Base-by-base conservation (phyloP, 2,329 filamentous ascomycete genomes). In the Ascochyta viciae-villosae region DNA sequence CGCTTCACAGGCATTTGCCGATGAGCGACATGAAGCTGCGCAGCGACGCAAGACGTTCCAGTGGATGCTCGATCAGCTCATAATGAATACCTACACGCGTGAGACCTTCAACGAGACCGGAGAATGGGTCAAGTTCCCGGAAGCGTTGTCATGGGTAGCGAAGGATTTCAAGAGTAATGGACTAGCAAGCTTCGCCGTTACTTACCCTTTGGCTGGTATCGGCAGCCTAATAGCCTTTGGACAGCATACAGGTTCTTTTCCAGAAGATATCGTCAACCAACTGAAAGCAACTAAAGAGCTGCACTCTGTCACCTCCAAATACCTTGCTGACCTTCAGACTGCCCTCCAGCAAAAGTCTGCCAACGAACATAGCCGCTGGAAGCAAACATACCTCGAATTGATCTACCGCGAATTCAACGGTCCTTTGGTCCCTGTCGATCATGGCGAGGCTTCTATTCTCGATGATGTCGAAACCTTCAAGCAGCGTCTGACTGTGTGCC, bases 21-120 rank as follows among this genome's bases (percentile, higher is more conserved):
- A 55, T 34, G 62, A 63, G 29, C 57, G 61, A 8, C 27, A 58
- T 4, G 66, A 70, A 50, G 57, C 54, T 24, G 8, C 46, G 8
- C 62, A 66, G 53, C 50, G 65, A 45, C 63, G 60, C n/a, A 35
- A 50, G 4, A 62, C 64, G 4, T 63, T 74, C 24, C 50, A 61
- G 26, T 74, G 72, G 72, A 68, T 72, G 60, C 61, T 74, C 3
- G 39, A 54, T 9, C 67, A 71, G 57, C 41, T 75, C 12, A 29
- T 74, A 2, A 29, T 64, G 33, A 65, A 68, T 31, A 72, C 66
- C 0, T n/a, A 35, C 8, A 69, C 66, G 16, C 65, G 72, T 16
- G 66, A 74, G 54, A 73, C 63, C 6, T 74, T 75, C 61, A 65
- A 56, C 16, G 67, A 73, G 40, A 58, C 61, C 3, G 70, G 73